These are phyloP conservation scores for Hyparrhenia diplandra DNA, from an alignment of 176 grass and related monocot genomes.

Conservation along the genomic window DNA sequence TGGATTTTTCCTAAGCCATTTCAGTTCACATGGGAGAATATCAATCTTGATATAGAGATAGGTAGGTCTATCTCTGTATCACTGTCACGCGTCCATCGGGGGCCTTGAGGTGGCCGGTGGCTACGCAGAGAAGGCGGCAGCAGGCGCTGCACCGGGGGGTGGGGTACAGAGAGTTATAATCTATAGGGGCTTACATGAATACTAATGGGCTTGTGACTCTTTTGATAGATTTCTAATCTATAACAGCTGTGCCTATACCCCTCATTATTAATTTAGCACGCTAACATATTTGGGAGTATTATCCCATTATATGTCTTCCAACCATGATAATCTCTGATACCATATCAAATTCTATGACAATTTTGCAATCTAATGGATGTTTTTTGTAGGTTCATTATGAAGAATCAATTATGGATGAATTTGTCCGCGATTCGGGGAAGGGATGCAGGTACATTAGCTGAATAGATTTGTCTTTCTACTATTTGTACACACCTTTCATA, in stretches of 20 bases:
- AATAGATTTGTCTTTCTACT: conserved; percentile 18
- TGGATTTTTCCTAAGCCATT: not conserved
- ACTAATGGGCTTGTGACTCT: no score
- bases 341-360: conserved; percentile 1
- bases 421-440: conserved; percentile 65
- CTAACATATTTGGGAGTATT: no score
- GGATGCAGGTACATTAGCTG: conserved; percentile 69
- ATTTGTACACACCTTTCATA: not conserved
- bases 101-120: no score
- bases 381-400: conserved; percentile 74
- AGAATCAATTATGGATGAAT: conserved; percentile 69
- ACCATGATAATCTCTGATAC: not conserved
- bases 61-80: not conserved
- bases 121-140: no score
- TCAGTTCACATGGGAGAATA: not conserved
- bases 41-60: conserved; percentile 11
- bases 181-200: no score
- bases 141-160: no score
- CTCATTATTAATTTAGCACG: no score
- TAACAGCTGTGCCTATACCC: no score
- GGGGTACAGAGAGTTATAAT: no score
- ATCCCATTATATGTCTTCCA: no score
- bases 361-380: conserved; percentile 26
- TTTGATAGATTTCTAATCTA: no score
- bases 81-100: no score